Base-by-base conservation (phyloP, 2,329 filamentous ascomycete species). In the Penicillium sp. region DNA sequence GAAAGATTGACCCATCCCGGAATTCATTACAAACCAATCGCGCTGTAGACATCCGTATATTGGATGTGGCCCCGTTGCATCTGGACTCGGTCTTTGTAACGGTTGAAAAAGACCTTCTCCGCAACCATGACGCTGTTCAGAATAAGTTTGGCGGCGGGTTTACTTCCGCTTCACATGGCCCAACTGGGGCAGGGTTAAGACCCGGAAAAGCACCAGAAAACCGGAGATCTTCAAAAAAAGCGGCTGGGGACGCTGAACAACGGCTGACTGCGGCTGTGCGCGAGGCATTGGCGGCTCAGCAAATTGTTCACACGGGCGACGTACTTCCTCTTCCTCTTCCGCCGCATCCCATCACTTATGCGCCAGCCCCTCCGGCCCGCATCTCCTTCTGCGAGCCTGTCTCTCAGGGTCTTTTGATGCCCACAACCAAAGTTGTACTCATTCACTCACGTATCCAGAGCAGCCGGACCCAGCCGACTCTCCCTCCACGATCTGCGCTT, bases 371-470 rank as follows among this genome's bases (percentile, higher is more conserved):
- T 28, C 87, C 89, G 0, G 92, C 86, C 28, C 88, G 84, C 65
- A 85, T 96, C 44, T 80, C 85, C 32, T 79, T 93, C n/a, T 96
- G 89, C 60, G 92, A 98, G 61, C 92, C 92, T 6, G 88, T 96
- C 11, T 80, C 85, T 4, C 92, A 98, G 64, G 92, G 92, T 6
- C 64, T 92, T 4, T 61, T 98, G 31, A 75, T 81, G 6, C 74
- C 85, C 0, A 75, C 71, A 9, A 98, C 89, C 11, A 88, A 84
- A 54, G 86, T 98, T 40, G 80, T 98, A 15, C 72, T 96, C 14
- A 59, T 72, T 60, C 56, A 81, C 77, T 67, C 73, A 59, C 59
- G 64, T 57, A 52, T 68, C 30, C 66, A 57, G 30, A 68, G 57
- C 32, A 63, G 49, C 47, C 65, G 53, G 50, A 59, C 41, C 34